Conservation (phyloP, 176 grass and related monocot species). For the Alloteropsis semialata region DNA sequence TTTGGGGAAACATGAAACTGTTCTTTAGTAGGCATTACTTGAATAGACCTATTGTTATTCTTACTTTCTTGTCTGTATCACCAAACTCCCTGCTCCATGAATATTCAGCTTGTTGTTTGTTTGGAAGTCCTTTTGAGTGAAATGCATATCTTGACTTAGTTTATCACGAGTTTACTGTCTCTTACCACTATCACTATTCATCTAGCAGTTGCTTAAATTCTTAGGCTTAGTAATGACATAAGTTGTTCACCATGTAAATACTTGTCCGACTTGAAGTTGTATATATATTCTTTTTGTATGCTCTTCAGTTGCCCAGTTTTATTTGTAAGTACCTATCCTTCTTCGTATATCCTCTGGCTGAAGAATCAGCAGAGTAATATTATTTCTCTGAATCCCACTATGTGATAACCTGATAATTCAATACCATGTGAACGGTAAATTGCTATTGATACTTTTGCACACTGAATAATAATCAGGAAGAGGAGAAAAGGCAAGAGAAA, state of each 20-base stretch:
- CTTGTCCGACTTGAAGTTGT: background rate
- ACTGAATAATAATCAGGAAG: conserved; percentile 57
- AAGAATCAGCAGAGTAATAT: conserved; percentile 2
- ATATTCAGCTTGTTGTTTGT: background rate
- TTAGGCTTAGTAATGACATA: conserved; percentile 12
- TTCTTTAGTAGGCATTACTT: background rate
- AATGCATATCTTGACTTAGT: background rate
- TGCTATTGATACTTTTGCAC: conserved; percentile 22
- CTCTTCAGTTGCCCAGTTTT: background rate
- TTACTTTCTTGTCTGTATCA: background rate
- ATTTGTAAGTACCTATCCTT: background rate
- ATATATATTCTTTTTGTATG: background rate
- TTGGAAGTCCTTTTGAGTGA: conserved; percentile 4
- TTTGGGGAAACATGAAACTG: background rate
- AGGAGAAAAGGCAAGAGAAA: conserved; percentile 82
- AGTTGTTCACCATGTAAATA: background rate
- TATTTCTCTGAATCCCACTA: background rate
- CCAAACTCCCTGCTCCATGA: background rate
- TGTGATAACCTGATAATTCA: background rate
- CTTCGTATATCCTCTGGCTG: background rate
- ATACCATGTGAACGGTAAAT: background rate
- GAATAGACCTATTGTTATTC: background rate
- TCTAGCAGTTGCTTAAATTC: background rate
- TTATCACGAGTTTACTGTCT: background rate
- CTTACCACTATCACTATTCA: background rate